Conservation (phyloP, 371 early-diverging fungal species). For the Circinella minor region DNA sequence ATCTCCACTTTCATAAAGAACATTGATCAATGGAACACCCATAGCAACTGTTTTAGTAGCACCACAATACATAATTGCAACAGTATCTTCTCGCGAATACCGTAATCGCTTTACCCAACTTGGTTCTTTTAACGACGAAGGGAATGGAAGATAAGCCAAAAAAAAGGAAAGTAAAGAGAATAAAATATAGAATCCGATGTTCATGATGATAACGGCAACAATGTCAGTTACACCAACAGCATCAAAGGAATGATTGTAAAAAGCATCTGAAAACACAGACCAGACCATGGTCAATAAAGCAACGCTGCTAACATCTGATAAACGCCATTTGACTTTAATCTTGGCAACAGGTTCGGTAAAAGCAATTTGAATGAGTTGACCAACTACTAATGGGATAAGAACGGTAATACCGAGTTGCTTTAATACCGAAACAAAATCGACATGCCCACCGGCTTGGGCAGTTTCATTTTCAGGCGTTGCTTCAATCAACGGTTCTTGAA, state of each 20-base stretch:
- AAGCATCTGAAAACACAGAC: constrained; percentile 73
- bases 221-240: constrained; percentile 53
- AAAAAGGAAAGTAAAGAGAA: constrained; percentile 43
- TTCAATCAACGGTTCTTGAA: constrained; percentile 38
- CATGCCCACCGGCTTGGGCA: constrained; percentile 37
- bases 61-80: constrained; percentile 64
- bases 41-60: constrained; percentile 76
- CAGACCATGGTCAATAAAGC: constrained; percentile 68
- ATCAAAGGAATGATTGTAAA: constrained; percentile 48
- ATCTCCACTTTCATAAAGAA: constrained; percentile 52
- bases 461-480: constrained; percentile 39
- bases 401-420: constrained; percentile 63
- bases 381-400: constrained; percentile 60
- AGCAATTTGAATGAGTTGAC: constrained; percentile 59
- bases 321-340: constrained; percentile 48
- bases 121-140: constrained; percentile 21
- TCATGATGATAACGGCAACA: constrained; percentile 54
- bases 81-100: constrained; percentile 51
- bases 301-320: constrained; percentile 57
- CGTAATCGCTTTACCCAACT: constrained; percentile 33
- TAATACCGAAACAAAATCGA: constrained; percentile 56
- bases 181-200: constrained; percentile 41
- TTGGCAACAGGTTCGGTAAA: constrained; percentile 52
- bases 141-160: constrained; percentile 39
- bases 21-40: constrained; percentile 75